Evolutionary conservation across 805 yeast species (phyloP).

Genomic region (Yamadazyma takamatsuzukensis): DNA sequence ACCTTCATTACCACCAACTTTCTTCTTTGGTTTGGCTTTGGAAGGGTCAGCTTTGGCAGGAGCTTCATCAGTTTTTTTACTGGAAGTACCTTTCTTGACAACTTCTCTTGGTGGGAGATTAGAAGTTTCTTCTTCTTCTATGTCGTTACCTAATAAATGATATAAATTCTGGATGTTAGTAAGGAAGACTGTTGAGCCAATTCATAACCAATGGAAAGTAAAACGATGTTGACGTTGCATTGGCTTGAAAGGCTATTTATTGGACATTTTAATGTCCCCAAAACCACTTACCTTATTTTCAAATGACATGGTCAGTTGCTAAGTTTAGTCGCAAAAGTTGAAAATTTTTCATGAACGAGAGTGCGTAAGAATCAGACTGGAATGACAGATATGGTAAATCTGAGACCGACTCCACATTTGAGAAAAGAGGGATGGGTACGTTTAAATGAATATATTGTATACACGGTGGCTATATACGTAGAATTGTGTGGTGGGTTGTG

Average conservation of each 20-base stretch:
- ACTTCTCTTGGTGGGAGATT: conserved; percentile 63
- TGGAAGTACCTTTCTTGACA: conserved; percentile 77
- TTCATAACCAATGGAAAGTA: neutral
- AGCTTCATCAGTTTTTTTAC: conserved; percentile 81
- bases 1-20: conserved; percentile 83
- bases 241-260: neutral
- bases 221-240: neutral
- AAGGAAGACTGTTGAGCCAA: neutral
- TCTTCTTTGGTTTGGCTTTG: conserved; percentile 70
- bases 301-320: conserved; percentile 32
- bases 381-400: no score
- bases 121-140: conserved; percentile 69
- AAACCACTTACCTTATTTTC: conserved; percentile 48
- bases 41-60: conserved; percentile 81
- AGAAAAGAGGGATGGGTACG: no score
- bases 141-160: conserved; percentile 85
- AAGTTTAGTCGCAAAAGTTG: conserved; percentile 6
- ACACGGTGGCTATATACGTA: no score
- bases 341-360: conserved; percentile 5
- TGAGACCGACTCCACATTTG: no score
- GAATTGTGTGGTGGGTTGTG: no score
- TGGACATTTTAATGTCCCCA: no score
- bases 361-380: conserved; percentile 1
- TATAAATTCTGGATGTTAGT: conserved; percentile 58
- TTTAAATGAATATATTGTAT: no score